Conservation (phyloP, 1,139 yeast species). For the Geotrichum carabidarum region DNA sequence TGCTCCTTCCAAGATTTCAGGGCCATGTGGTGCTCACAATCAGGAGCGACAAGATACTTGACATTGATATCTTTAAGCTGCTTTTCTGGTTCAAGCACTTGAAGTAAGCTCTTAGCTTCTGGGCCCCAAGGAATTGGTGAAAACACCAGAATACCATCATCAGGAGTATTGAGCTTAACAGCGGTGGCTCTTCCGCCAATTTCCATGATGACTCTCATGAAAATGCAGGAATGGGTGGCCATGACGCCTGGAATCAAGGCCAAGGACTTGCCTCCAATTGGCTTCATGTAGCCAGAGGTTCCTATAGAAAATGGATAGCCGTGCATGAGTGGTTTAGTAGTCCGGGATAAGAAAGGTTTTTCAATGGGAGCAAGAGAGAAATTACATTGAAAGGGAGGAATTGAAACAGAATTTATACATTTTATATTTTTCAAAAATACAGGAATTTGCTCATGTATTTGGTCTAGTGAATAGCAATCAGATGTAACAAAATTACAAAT, state of each 20-base stretch:
- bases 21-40: slow-evolving; percentile 35
- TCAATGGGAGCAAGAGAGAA: background rate
- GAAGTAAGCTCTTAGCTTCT: slow-evolving; percentile 41
- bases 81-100: slow-evolving; percentile 39
- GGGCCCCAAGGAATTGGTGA: slow-evolving; percentile 57
- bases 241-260: slow-evolving; percentile 43
- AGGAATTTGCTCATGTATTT: background rate
- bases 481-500: no score
- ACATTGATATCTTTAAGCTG: slow-evolving; percentile 37
- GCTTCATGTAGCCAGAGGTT: slow-evolving; percentile 23
- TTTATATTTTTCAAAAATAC: background rate
- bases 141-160: slow-evolving; percentile 44
- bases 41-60: slow-evolving; percentile 35
- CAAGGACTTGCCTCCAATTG: slow-evolving; percentile 45
- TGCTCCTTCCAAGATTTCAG: slow-evolving; percentile 46
- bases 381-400: background rate
- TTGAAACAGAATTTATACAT: background rate
- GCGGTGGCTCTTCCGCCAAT: slow-evolving; percentile 62
- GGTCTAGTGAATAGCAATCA: no score
- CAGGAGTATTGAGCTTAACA: slow-evolving; percentile 32
- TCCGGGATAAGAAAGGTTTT: background rate
- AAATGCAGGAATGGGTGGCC: slow-evolving; percentile 44
- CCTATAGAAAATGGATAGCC: slow-evolving; percentile 18
- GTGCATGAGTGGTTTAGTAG: slow-evolving; percentile 4
- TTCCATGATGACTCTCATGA: slow-evolving; percentile 34